Evolutionary conservation across 208 protist genomes (phyloP).

Genomic region (Crithidia fasciculata): DNA sequence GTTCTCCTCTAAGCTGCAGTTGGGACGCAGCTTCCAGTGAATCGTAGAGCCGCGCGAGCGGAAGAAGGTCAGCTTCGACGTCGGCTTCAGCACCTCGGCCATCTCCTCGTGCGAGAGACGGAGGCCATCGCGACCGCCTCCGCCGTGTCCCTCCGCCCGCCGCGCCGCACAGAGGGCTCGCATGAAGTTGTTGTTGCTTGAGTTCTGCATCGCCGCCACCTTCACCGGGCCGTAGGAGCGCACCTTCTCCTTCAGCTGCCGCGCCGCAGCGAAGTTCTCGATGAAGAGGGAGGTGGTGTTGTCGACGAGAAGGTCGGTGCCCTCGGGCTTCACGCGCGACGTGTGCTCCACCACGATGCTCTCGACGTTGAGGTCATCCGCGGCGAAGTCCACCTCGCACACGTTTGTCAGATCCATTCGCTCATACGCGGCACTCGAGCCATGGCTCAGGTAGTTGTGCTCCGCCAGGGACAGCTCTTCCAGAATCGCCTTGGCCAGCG

Average conservation of each 20-base stretch:
- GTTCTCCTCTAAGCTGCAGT: conserved; percentile 70
- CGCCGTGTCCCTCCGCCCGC: conserved; percentile 18
- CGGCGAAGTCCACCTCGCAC: conserved; percentile 78
- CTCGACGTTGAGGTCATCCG: conserved; percentile 87
- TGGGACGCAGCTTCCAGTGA: conserved; percentile 83
- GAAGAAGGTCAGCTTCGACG: conserved; percentile 83
- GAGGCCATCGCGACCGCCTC: conserved; percentile 22
- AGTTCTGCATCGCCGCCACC: conserved; percentile 59
- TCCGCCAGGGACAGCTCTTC: conserved; percentile 83
- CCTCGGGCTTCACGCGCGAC: conserved; percentile 64
- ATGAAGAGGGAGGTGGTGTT: conserved; percentile 85
- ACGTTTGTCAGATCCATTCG: conserved; percentile 83
- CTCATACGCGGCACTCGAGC: conserved; percentile 80
- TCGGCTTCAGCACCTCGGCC: conserved; percentile 52
- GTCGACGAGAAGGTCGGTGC: conserved; percentile 79
- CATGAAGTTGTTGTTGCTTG: conserved; percentile 67
- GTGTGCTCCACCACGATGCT: conserved; percentile 89
- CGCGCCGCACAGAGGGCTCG: conserved; percentile 26
- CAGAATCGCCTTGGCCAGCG: conserved; percentile 80
- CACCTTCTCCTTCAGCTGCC: conserved; percentile 68
- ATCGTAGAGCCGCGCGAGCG: conserved; percentile 72
- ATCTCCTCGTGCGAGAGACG: conserved; percentile 42
- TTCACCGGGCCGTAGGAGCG: conserved; percentile 48
- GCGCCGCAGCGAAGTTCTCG: conserved; percentile 89
- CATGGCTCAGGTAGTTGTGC: conserved; percentile 78